Conservation (phyloP, 2,329 filamentous ascomycete species). For the Huntiella savannae region DNA sequence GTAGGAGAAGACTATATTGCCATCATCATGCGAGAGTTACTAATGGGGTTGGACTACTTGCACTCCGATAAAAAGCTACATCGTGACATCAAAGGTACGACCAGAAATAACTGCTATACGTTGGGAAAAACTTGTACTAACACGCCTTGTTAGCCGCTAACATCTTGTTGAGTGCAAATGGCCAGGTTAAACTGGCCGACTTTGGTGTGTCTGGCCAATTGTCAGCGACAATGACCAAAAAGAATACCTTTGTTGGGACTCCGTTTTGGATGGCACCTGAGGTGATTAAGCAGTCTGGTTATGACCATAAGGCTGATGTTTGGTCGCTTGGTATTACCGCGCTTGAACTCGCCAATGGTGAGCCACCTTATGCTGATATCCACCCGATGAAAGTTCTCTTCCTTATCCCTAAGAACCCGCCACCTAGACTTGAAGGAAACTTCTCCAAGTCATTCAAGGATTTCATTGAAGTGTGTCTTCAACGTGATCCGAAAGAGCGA, state of each 20-base stretch:
- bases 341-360: conserved; percentile 74
- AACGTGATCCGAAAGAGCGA: conserved; percentile 74
- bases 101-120: not conserved
- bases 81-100: conserved; percentile 79
- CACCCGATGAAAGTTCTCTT: conserved; percentile 98
- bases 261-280: conserved; percentile 99
- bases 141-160: conserved; percentile 52
- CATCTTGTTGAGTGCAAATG: conserved; percentile 69
- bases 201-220: conserved; percentile 94
- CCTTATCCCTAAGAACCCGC: conserved; percentile 83
- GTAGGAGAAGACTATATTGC: conserved; percentile 93
- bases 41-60: conserved; percentile 80
- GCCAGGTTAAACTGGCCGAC: conserved; percentile 91
- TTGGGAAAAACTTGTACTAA: not conserved
- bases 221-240: conserved; percentile 97
- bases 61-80: conserved; percentile 93
- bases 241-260: conserved; percentile 95
- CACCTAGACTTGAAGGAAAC: conserved; percentile 61
- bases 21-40: conserved; percentile 78
- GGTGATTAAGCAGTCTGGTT: conserved; percentile 95
- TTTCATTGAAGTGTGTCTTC: conserved; percentile 65
- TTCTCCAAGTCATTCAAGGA: conserved; percentile 73
- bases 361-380: conserved; percentile 88
- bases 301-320: conserved; percentile 94
- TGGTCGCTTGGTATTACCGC: conserved; percentile 95